These are phyloP conservation scores for Vitis cinerea DNA, from an alignment of 164 flowering plant species.

Conservation along the genomic window DNA sequence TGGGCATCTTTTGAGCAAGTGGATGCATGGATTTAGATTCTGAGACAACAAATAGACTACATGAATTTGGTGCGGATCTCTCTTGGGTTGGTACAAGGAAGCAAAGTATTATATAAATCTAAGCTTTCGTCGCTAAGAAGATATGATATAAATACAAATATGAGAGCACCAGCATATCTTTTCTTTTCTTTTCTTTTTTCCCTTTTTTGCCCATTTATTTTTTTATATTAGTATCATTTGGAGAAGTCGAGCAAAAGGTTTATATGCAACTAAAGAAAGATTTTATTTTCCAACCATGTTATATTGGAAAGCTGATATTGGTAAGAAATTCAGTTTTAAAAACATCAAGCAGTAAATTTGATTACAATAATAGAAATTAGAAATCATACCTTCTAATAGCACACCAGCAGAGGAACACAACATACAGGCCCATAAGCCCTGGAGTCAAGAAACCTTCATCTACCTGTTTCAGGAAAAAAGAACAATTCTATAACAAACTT, in stretches of 20 bases:
- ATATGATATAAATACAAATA: too few species aligned
- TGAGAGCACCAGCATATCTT: too few species aligned
- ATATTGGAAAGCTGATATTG: neutral
- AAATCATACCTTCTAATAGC: conserved; percentile 73
- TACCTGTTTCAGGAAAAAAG: conserved; percentile 42
- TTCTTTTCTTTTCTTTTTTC: too few species aligned
- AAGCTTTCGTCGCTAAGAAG: too few species aligned
- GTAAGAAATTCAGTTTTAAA: neutral
- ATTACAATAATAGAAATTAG: neutral
- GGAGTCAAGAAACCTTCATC: conserved; percentile 79
- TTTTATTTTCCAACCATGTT: neutral
- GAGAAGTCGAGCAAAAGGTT: too few species aligned
- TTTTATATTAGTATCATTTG: too few species aligned
- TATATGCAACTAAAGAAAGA: neutral
- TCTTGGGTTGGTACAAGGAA: neutral
- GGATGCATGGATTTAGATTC: neutral
- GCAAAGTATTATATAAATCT: neutral
- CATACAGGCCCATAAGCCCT: conserved; percentile 88
- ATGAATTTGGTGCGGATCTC: neutral
- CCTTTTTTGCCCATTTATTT: too few species aligned
- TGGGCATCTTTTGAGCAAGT: neutral
- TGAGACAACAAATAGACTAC: neutral
- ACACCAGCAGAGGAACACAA: conserved; percentile 90
- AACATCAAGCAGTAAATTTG: neutral
- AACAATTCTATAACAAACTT: neutral